phyloP scores from a whole-genome alignment of 345 rosid species.

The Gossypium mustelinum region DNA sequence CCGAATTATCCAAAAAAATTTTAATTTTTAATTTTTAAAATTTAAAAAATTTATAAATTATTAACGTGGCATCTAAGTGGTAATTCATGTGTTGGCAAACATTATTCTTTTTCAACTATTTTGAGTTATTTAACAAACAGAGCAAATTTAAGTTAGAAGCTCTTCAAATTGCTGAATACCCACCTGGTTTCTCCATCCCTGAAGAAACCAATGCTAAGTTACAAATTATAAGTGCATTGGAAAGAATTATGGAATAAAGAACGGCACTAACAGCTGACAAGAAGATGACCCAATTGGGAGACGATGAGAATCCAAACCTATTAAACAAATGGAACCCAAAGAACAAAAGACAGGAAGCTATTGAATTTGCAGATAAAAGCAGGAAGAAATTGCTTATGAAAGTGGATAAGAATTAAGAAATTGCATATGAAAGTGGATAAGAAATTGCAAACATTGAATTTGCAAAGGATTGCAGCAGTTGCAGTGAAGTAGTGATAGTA shows the following conservation, averaged over 20 bases:
- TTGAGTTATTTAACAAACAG: no score
- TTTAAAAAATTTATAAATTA: no score
- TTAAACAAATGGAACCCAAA: conserved; percentile 42
- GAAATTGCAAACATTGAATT: no score
- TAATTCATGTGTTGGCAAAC: no score
- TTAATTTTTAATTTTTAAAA: no score
- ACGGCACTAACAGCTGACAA: conserved; percentile 53
- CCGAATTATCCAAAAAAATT: no score
- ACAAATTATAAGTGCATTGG: conserved; percentile 55
- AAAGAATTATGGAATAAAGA: conserved; percentile 58
- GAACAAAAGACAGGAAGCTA: conserved; percentile 58
- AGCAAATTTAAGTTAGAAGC: conserved; percentile 27
- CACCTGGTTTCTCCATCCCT: conserved; percentile 46
- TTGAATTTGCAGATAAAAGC: conserved; percentile 71
- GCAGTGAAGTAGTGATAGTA: conserved; percentile 58
- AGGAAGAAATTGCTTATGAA: conserved; percentile 43
- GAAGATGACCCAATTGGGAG: conserved; percentile 32
- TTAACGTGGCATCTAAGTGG: no score
- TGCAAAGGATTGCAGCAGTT: conserved; percentile 35
- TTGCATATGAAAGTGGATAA: no score
- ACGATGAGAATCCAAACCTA: conserved; percentile 36
- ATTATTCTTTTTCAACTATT: no score
- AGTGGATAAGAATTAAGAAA: conserved; percentile 32
- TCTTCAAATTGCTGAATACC: conserved; percentile 52
- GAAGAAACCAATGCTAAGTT: conserved; percentile 62